Evolutionary conservation across 2,329 filamentous ascomycete species (phyloP).

Genomic region (Diaporthe citri): DNA sequence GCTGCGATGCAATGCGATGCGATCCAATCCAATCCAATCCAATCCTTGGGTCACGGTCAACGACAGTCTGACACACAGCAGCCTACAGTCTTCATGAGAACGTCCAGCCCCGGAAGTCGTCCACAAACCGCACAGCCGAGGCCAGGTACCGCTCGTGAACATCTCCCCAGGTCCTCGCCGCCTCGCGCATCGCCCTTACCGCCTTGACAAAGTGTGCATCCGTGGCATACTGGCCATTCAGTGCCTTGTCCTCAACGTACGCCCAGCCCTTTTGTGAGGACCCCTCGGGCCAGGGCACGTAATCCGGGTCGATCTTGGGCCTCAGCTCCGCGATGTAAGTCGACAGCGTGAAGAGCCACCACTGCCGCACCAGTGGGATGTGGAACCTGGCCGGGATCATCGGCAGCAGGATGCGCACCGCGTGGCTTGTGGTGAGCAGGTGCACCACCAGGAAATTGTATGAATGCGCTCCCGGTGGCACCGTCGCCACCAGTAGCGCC

Average conservation of each 20-base stretch:
- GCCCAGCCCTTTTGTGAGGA: slow-evolving; percentile 79
- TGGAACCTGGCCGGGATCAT: slow-evolving; percentile 81
- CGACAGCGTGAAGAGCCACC: slow-evolving; percentile 87
- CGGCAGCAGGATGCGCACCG: slow-evolving; percentile 86
- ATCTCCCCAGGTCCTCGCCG: slow-evolving; percentile 81
- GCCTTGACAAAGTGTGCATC: slow-evolving; percentile 91
- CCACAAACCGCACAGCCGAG: slow-evolving; percentile 78
- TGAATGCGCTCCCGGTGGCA: slow-evolving; percentile 67
- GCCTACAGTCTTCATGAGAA: slow-evolving; percentile 45
- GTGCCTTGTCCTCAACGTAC: slow-evolving; percentile 78
- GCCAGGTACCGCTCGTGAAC: slow-evolving; percentile 74
- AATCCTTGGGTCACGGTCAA: background rate
- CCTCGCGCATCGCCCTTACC: slow-evolving; percentile 80
- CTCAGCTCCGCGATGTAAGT: slow-evolving; percentile 83
- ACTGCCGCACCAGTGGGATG: slow-evolving; percentile 80
- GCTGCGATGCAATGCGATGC: background rate
- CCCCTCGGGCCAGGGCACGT: slow-evolving; percentile 67
- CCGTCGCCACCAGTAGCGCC: slow-evolving; percentile 72
- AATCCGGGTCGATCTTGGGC: slow-evolving; percentile 77
- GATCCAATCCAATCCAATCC: background rate
- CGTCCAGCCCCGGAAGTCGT: slow-evolving; percentile 79
- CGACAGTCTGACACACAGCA: background rate
- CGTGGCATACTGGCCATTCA: slow-evolving; percentile 74
- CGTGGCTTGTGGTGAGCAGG: slow-evolving; percentile 86
- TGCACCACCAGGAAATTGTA: slow-evolving; percentile 91